Conservation (phyloP, 208 protist species). For the Acanthamoeba healyi region DNA sequence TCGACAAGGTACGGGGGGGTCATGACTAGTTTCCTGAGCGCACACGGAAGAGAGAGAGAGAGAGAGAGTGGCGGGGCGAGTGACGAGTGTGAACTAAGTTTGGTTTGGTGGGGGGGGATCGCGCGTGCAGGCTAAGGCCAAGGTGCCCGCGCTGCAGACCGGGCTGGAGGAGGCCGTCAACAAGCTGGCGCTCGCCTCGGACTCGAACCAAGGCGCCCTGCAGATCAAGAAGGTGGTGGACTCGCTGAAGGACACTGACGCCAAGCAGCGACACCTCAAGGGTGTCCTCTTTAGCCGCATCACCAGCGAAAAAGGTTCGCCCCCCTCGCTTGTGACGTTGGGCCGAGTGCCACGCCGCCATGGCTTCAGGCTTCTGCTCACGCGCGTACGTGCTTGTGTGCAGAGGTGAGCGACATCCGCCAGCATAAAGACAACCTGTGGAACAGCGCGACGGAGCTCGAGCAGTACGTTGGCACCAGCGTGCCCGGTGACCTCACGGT, state of each 20-base stretch:
- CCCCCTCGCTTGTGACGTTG: not conserved
- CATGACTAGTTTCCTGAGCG: not conserved
- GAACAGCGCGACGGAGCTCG: not conserved
- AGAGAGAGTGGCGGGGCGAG: no score
- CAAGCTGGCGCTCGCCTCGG: slow-evolving; percentile 18
- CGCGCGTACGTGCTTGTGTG: not conserved
- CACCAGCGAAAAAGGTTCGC: not conserved
- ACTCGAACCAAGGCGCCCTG: not conserved
- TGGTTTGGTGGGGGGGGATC: not conserved
- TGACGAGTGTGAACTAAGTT: not conserved
- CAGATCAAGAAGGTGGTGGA: not conserved
- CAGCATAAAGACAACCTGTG: slow-evolving; percentile 18
- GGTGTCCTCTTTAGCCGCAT: slow-evolving; percentile 23
- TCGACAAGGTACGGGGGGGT: not conserved
- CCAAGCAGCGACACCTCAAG: slow-evolving; percentile 40
- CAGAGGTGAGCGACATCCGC: slow-evolving; percentile 17
- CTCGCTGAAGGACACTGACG: not conserved
- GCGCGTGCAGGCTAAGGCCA: slow-evolving; percentile 36
- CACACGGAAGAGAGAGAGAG: no score
- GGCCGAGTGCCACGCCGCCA: not conserved
- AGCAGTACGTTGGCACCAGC: not conserved
- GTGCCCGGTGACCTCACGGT: not conserved
- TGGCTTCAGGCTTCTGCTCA: not conserved
- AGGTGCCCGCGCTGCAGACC: not conserved
- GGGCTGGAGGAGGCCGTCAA: not conserved